Conservation (phyloP, 768 basidiomycete species). For the Filobasidium floriforme region DNA sequence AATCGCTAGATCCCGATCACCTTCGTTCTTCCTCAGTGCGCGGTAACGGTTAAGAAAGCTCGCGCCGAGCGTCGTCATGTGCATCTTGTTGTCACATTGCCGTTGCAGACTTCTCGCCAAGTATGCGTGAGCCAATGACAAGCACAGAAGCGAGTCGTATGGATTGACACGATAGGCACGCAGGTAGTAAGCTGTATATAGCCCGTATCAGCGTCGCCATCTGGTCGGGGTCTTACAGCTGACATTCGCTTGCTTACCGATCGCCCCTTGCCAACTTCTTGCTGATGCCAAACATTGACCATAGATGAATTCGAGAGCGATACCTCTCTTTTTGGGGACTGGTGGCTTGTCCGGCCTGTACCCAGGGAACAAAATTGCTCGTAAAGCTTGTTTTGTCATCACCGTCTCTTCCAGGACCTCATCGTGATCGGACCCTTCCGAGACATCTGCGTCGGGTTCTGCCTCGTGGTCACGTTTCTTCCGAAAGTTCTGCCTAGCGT, state of each 20-base stretch:
- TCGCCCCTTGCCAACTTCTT: conserved; percentile 80
- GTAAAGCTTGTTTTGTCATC: conserved; percentile 24
- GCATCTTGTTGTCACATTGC: conserved; percentile 87
- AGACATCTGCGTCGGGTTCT: conserved; percentile 43
- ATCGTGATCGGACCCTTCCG: conserved; percentile 41
- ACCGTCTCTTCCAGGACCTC: conserved; percentile 21
- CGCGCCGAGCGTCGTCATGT: conserved; percentile 77
- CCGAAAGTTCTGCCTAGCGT: not conserved
- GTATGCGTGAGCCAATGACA: conserved; percentile 74
- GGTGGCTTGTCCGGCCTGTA: not conserved
- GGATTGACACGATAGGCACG: conserved; percentile 79
- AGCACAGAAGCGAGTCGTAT: conserved; percentile 74
- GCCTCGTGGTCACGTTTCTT: conserved; percentile 36
- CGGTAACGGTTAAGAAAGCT: conserved; percentile 79
- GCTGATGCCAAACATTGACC: conserved; percentile 76
- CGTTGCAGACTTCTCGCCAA: conserved; percentile 86
- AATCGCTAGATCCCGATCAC: conserved; percentile 46
- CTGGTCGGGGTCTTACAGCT: not conserved
- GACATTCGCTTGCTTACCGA: conserved; percentile 56
- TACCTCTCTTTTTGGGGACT: conserved; percentile 59
- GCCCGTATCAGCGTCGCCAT: not conserved
- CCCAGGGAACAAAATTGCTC: not conserved
- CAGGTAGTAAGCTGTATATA: conserved; percentile 55
- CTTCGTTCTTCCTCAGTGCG: conserved; percentile 46
- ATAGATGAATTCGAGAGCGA: conserved; percentile 64